These are phyloP conservation scores for Russula virescens DNA, from an alignment of 768 basidiomycete species.

Conservation along the genomic window DNA sequence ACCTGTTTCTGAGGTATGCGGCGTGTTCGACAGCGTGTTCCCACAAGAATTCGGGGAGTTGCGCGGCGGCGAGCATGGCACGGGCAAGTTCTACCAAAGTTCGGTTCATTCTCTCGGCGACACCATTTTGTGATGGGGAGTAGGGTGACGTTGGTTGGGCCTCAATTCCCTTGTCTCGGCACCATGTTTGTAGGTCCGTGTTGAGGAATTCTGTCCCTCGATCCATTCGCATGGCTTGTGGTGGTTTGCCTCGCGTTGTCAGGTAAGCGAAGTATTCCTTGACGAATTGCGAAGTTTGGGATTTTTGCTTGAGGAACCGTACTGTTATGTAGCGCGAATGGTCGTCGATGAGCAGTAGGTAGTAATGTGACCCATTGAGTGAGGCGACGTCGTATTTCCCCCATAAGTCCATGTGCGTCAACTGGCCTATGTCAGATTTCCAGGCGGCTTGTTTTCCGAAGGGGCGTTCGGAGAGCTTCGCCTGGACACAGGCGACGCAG, in stretches of 20 bases:
- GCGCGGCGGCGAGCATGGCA: not conserved
- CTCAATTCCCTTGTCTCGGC: not conserved
- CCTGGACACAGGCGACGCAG: not conserved
- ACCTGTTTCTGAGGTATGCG: not conserved
- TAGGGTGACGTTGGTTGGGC: not conserved
- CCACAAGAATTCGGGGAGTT: not conserved
- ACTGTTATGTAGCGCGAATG: no score
- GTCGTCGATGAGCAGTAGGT: not conserved
- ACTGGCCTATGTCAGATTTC: not conserved
- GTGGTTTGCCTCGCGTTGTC: accelerated
- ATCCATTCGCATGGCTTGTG: not conserved
- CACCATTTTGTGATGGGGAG: not conserved
- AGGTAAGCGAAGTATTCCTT: not conserved
- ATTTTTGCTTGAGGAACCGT: no score
- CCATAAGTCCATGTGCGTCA: not conserved
- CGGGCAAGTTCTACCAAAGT: not conserved
- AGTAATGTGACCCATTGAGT: not conserved
- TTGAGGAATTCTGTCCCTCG: not conserved
- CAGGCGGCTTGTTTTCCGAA: not conserved
- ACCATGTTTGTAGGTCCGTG: not conserved
- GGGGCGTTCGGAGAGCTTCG: not conserved
- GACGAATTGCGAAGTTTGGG: not conserved
- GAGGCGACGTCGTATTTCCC: not conserved
- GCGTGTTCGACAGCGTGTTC: not conserved
- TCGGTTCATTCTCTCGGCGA: not conserved